Percentiles rank a stretch among this genome's conserved stretches.
Evolutionary conservation across 208 protist genomes (phyloP).

Genomic region (Crithidia sp.): DNA sequence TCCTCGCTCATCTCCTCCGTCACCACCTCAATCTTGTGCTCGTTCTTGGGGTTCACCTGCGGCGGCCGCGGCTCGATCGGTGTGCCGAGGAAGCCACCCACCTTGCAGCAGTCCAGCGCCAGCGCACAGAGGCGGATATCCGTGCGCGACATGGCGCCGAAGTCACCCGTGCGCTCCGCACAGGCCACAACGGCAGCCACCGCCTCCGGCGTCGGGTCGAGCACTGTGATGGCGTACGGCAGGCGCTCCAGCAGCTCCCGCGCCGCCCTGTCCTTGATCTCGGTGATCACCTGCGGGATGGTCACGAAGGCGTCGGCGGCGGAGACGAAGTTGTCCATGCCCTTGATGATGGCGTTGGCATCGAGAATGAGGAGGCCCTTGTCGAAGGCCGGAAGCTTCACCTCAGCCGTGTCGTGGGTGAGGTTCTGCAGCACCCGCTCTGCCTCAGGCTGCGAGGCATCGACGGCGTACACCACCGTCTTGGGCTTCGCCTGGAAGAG

Average conservation of each 20-base stretch:
- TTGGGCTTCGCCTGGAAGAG: conserved; percentile 34
- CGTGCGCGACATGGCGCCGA: conserved; percentile 86
- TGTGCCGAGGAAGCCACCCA: conserved; percentile 36
- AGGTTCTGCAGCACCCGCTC: conserved; percentile 41
- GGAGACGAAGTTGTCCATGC: conserved; percentile 70
- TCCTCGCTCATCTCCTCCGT: conserved; percentile 43
- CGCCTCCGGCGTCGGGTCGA: conserved; percentile 71
- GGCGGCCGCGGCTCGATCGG: conserved; percentile 68
- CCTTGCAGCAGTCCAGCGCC: conserved; percentile 80
- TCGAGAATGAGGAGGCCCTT: conserved; percentile 87
- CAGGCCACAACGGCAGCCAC: conserved; percentile 66
- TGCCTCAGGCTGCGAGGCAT: conserved; percentile 23
- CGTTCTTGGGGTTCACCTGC: conserved; percentile 58
- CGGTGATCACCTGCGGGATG: conserved; percentile 80
- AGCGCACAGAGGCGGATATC: conserved; percentile 91
- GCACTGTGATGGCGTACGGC: conserved; percentile 64
- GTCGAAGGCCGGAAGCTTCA: conserved; percentile 57
- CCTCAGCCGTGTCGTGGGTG: conserved; percentile 32
- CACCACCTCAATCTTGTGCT: conserved; percentile 39
- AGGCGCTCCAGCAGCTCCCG: conserved; percentile 75
- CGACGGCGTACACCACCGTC: conserved; percentile 38
- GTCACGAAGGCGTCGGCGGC: conserved; percentile 86
- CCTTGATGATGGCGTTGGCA: conserved; percentile 90
- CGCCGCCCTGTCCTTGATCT: conserved; percentile 79
- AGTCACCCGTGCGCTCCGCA: conserved; percentile 90